A percentile compares a stretch with the other conserved stretches of the same genome.
Conservation (phyloP, 1,284 basidiomycete genomes). For the Apiotrichum laibachii region DNA sequence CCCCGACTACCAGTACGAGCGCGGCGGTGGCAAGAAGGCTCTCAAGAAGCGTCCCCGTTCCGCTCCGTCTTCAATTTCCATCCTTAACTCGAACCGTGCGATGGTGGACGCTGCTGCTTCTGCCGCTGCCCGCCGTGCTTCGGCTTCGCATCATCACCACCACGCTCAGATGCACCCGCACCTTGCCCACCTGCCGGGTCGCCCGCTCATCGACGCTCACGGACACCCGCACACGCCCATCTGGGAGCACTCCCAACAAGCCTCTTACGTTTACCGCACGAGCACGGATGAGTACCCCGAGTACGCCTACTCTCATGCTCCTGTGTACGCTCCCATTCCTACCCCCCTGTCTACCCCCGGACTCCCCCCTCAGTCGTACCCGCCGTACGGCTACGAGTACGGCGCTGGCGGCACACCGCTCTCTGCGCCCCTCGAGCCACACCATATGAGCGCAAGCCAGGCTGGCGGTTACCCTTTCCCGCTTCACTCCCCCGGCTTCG, state of each 20-base stretch:
- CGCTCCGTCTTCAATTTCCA: slow-evolving; percentile 6
- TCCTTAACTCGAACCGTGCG: slow-evolving; percentile 7
- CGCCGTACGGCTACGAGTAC: slow-evolving; percentile 4
- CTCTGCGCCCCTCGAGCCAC: slow-evolving; percentile 2
- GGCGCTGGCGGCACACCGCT: neutral
- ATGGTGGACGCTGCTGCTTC: slow-evolving; percentile 9
- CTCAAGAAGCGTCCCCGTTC: slow-evolving; percentile 9
- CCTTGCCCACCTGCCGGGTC: neutral
- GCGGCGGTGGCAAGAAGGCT: slow-evolving; percentile 15
- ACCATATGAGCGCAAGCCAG: neutral
- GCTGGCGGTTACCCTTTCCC: neutral
- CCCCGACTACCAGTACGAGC: slow-evolving; percentile 28
- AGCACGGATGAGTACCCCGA: neutral
- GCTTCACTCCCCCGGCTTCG: neutral
- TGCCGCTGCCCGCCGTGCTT: slow-evolving; percentile 8
- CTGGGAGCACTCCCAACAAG: slow-evolving; percentile 2
- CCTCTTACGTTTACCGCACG: neutral
- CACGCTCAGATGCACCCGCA: slow-evolving; percentile 3
- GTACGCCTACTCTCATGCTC: slow-evolving; percentile 3
- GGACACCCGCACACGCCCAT: neutral
- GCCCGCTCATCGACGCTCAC: neutral
- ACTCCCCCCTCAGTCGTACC: neutral
- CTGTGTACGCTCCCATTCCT: neutral
- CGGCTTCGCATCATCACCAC: slow-evolving; percentile 7
- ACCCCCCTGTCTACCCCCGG: neutral